Base-by-base conservation (phyloP, 306 rosid genomes). In the Vigna mungo region DNA sequence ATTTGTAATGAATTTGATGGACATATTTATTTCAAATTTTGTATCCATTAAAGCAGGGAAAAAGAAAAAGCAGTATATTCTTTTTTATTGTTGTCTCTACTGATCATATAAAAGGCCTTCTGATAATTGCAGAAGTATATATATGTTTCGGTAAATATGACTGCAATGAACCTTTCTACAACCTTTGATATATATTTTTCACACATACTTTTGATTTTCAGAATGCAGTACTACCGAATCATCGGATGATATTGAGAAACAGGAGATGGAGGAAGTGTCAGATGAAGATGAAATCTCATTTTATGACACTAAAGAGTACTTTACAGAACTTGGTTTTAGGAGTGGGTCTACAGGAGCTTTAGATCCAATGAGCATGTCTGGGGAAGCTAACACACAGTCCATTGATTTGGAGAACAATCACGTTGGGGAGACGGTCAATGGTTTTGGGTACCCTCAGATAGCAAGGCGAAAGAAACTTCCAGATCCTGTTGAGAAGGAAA, bases 201-300 rank as follows among this genome's bases (percentile, higher is more conserved):
- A 64, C 78, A 56, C 44, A 17, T 48, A 52, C 32, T 59, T 83
- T 65, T 77, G 81, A 62, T 65, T 82, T 55, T 32, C 89, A 95
- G 99, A 95, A 87, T 95, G 89, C 88, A 92, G 97, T 80, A 90
- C 99, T 34, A 92, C 97, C 4, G 99, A 88, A 81, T 90, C 98
- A 61, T 92, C 97, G 0, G 97, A 91, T 51, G 97, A 92, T 83
- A 84, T 92, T 76, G 99, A 91, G 83, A 95, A 92, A 78, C 97
- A 86, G 49, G 99, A 95, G 76, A 76, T 89, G 74, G 96, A 92
- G 72, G 99, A 95, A 76, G 96, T 82, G 69, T 95, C 97, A 9
- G 99, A 89, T 39, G 97, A 87, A 81, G 99, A 95, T 82, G 97
- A 91, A 76, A 66, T 86, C 68, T 86, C 86, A 36, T 95, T 83